Base-by-base conservation (phyloP, 768 basidiomycete genomes). In the Lanmaoa rubissima region DNA sequence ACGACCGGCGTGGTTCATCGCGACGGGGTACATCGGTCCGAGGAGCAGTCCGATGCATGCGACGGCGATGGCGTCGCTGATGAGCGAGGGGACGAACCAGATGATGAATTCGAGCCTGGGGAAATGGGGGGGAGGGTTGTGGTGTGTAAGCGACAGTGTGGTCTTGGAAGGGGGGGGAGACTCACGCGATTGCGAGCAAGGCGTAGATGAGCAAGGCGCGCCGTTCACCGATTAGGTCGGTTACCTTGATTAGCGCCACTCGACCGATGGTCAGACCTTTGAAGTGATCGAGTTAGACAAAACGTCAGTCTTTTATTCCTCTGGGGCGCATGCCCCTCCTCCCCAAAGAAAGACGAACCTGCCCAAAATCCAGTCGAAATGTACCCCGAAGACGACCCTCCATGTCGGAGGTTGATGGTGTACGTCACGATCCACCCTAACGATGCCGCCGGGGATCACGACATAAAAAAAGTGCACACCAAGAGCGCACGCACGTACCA, bases 1-100 rank as follows among this genome's bases (percentile, higher is more conserved):
- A 1, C 82, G 77, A 3, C 82, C 79, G 0, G 84, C 73, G 51
- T 86, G 80, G 64, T 85, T 87, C 80, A 91, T 82, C 1, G 81
- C 76, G 57, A 79, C 74, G 4, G 76, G 78, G 57, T 75, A 79
- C 69, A 77, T 74, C 7, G 77, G 77, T 26, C 80, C 82, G 28
- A 84, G 65, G 36, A 81, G 54, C 7, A 83, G 45, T 42, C 84
- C 85, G 51, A 84, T 69, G 41, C 83, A 63, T 8, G 80, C 73
- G 36, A 89, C 76, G 10, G 79, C 76, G 17, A 85, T 65, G 0
- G 81, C 83, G 44, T 79, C 76, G 9, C 75, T 79, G 31, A 82
- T 65, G 35, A 86, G 71, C 5, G 73, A 75, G 3, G 80, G 78
- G 0, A 79, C 78, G 41, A 79, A 73, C 85, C 85, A 86, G 16